Evolutionary conservation across 495 filamentous ascomycete genomes (phyloP), one percentile per base, ranked within the genome.

Genomic region (Trichocladium antarcticum): DNA sequence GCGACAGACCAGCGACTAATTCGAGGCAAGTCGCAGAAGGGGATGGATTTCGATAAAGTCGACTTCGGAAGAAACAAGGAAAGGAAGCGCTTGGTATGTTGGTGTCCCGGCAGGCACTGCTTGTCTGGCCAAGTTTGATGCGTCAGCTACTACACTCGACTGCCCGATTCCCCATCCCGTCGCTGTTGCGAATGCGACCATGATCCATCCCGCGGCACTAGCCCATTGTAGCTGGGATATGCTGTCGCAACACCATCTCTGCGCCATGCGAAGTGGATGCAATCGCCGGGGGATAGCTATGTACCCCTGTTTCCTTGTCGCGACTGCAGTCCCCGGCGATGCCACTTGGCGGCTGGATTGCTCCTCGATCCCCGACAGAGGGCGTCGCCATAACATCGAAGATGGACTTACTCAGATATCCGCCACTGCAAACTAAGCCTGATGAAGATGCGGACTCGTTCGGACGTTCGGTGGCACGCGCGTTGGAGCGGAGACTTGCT

Each of bases 401-500:
- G 12, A 14, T 32, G 9, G 2, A 32, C 31, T 32, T 32, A 32
- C 31, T 32, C 31, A 32, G 29, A 16, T 17, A 20, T 32, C 37
- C 29, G 37, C 11, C 19, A 27, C 29, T 11, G 24, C 42, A 43
- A 38, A 29, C n/a, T 20, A 11, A 32, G 12, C 31, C 31, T 32
- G 24, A 27, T 14, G 31, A 2, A 4, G 11, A 32, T 14, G 31
- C 7, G 5, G 31, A 4, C 7, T 27, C 8, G 31, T 32, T 29
- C 20, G 22, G 36, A 50, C 42, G 47, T 17, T 51, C n/a, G 37
- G 38, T 19, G 22, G 43, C 20, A 37, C 48, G 53, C 48, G 48
- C 49, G 28, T 19, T 7, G 42, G 28, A 34, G 50, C 50, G 46
- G 54, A 57, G 54, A 54, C 54, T 54, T 46, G 54, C 45, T 50